Percentiles rank a stretch among this genome's conserved stretches.
Evolutionary conservation across 1,139 yeast species (phyloP).

Genomic region (Debaryomyces fabryi): DNA sequence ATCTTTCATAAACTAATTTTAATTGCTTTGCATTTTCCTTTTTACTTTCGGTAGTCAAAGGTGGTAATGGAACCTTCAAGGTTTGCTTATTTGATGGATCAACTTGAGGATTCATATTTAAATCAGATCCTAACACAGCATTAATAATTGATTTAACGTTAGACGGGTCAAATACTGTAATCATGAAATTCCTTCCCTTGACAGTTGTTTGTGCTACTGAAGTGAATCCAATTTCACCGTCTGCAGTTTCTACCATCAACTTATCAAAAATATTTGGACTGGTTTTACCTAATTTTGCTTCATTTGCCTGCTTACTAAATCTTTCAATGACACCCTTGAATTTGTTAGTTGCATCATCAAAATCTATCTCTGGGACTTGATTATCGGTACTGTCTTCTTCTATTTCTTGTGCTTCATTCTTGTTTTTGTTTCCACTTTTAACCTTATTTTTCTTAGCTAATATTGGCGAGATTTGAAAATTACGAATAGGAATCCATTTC

Average conservation of each 20-base stretch:
- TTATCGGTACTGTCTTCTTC: slow-evolving; percentile 17
- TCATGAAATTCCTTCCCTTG: slow-evolving; percentile 68
- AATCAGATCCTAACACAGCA: slow-evolving; percentile 64
- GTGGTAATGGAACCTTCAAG: slow-evolving; percentile 74
- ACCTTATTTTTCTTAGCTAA: slow-evolving; percentile 19
- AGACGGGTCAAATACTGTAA: slow-evolving; percentile 84
- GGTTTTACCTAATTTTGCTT: slow-evolving; percentile 67
- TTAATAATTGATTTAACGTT: slow-evolving; percentile 70
- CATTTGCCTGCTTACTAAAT: slow-evolving; percentile 60
- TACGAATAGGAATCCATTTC: slow-evolving; percentile 4
- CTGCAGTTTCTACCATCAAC: slow-evolving; percentile 54
- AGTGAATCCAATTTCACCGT: slow-evolving; percentile 52
- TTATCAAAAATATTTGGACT: slow-evolving; percentile 69
- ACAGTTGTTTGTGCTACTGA: slow-evolving; percentile 75
- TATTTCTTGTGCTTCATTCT: slow-evolving; percentile 18
- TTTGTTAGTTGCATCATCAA: slow-evolving; percentile 45
- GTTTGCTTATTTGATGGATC: slow-evolving; percentile 75
- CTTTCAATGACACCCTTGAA: slow-evolving; percentile 53
- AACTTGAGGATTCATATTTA: slow-evolving; percentile 78
- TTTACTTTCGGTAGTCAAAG: slow-evolving; percentile 71
- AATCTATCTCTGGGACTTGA: slow-evolving; percentile 31
- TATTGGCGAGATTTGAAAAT: slow-evolving; percentile 11
- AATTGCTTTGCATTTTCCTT: slow-evolving; percentile 58
- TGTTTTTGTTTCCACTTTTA: slow-evolving; percentile 20
- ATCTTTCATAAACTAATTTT: slow-evolving; percentile 66